Conservation (phyloP, 2,329 filamentous ascomycete species). For the Cephalotrichum gorgonifer region DNA sequence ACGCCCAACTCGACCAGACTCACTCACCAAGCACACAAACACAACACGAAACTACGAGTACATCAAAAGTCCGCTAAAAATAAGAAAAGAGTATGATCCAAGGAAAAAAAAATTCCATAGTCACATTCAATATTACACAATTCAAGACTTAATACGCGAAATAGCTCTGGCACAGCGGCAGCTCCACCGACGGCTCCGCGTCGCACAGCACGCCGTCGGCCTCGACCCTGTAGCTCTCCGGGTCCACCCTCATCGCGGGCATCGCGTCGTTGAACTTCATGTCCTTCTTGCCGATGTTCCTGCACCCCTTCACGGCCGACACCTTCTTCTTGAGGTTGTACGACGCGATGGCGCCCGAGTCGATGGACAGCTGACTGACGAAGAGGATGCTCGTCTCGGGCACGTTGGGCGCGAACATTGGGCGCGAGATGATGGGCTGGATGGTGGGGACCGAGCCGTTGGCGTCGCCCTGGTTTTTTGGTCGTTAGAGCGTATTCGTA, state of each 20-base stretch:
- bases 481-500: not conserved
- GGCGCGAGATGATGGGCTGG: conserved; percentile 71
- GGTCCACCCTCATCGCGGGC: conserved; percentile 85
- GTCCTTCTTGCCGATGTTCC: conserved; percentile 67
- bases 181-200: conserved; percentile 57
- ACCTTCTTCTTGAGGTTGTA: conserved; percentile 74
- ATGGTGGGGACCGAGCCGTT: conserved; percentile 82
- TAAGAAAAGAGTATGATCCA: too few species aligned
- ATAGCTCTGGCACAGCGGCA: conserved; percentile 70
- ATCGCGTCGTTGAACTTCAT: conserved; percentile 83
- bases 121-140: too few species aligned
- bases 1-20: too few species aligned
- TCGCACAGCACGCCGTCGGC: conserved; percentile 68
- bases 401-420: conserved; percentile 73
- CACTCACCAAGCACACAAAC: too few species aligned
- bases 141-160: conserved; percentile 54
- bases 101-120: too few species aligned
- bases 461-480: conserved; percentile 58
- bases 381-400: conserved; percentile 70
- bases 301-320: conserved; percentile 68
- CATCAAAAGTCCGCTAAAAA: too few species aligned
- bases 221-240: conserved; percentile 80
- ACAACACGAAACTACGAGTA: too few species aligned
- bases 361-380: conserved; percentile 64
- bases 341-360: conserved; percentile 52